phyloP scores from a whole-genome alignment of 176 grass and related monocot species.

The Carex littledalei region DNA sequence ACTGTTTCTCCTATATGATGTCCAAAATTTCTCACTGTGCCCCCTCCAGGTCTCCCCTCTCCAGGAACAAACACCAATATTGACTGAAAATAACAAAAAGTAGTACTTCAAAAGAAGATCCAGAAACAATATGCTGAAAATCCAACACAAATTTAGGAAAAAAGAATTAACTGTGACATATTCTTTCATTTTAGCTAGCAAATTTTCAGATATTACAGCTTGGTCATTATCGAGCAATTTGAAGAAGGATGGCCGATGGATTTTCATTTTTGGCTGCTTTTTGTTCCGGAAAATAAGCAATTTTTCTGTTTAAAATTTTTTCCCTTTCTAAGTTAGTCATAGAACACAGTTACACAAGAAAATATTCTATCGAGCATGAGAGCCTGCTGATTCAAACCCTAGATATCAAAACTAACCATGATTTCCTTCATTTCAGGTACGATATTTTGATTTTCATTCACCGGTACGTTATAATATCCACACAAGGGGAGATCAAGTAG shows the following conservation, averaged over 20 bases:
- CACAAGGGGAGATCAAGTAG: neutral
- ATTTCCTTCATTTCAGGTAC: conserved; percentile 1
- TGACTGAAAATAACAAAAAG: neutral
- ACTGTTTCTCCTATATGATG: neutral
- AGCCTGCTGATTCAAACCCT: neutral
- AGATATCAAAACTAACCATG: neutral
- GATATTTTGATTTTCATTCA: neutral
- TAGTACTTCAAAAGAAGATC: neutral
- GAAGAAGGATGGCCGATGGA: neutral
- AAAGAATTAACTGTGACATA: neutral
- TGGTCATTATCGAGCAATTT: neutral
- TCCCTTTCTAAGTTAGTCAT: neutral
- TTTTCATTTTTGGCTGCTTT: neutral
- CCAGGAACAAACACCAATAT: neutral
- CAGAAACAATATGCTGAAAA: neutral
- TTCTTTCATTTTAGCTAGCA: neutral
- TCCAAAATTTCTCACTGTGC: neutral
- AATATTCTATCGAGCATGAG: neutral
- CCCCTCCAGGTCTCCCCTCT: neutral
- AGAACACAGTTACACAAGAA: neutral
- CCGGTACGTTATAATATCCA: neutral
- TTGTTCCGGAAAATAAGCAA: neutral
- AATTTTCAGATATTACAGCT: neutral
- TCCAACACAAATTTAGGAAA: neutral
- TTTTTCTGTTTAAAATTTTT: neutral